Base-by-base conservation (phyloP, 176 grass and related monocot species). In the Paspalum notatum region DNA sequence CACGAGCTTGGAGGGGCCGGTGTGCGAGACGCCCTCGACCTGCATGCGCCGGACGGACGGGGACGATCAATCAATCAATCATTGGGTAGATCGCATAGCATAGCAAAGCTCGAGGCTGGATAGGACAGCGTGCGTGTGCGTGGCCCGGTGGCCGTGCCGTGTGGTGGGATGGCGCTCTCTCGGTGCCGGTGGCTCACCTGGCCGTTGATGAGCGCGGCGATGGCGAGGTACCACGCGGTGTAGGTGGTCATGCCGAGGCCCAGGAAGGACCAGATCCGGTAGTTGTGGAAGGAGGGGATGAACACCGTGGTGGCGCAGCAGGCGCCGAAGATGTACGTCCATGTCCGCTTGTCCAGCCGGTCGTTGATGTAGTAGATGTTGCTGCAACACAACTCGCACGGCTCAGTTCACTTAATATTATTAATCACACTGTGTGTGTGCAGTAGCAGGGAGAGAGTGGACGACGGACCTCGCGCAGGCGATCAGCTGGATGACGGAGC, bases 221-320 rank as follows among this genome's bases (percentile, higher is more conserved):
- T 77, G 88, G 92, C 83, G 65, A 94, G 88, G 76, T 94, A 94
- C 92, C 92, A 94, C 9, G 88, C 92, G 22, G 92, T 94, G 88
- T 91, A 94, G 75, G 88, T 94, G 86, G 92, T 94, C 92, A 94
- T 94, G 85, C 80, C 92, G 22, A 94, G 88, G 2, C 92, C 92
- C 50, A 94, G 83, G 92, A 94, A 94, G 83, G 92, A 94, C 92
- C 92, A 94, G 77, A 94, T 91, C 92, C 92, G 83, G 88, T 94
- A 94, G 88, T 94, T 94, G 92, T 94, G 92, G 86, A 94, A 94
- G 50, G 92, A 94, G 2, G 92, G 92, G 79, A 94, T 86, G 92
- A 94, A 94, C 53, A 94, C 92, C 32, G 88, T 91, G 39, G 92
- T 94, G 46, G 92, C 92, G 86, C 92, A 94, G 83, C 92, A 94